These are phyloP conservation scores for Starmerella gropengiesseri DNA, from an alignment of 805 yeast genomes.

Conservation along the genomic window DNA sequence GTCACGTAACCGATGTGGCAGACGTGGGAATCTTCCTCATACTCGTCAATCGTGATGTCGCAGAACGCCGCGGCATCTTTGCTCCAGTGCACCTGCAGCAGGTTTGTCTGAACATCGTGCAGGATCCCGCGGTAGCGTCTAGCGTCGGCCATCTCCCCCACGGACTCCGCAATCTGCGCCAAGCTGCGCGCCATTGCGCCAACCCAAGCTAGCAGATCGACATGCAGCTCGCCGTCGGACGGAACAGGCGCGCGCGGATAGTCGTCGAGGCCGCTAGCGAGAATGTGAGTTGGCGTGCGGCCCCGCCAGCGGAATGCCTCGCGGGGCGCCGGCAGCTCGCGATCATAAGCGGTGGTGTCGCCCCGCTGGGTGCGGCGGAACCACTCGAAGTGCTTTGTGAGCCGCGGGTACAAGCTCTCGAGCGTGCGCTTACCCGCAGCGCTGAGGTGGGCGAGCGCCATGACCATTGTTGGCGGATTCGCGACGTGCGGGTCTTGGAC, in stretches of 20 bases:
- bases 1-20: constrained; percentile 87
- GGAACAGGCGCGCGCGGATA: constrained; percentile 78
- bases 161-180: constrained; percentile 54
- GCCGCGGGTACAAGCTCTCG: constrained; percentile 55
- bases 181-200: constrained; percentile 84
- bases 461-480: constrained; percentile 88
- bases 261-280: constrained; percentile 92
- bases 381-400: constrained; percentile 73
- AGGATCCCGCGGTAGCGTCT: constrained; percentile 44
- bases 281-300: constrained; percentile 68
- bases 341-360: constrained; percentile 55
- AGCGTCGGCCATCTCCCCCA: constrained; percentile 51
- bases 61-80: constrained; percentile 57
- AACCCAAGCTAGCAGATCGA: constrained; percentile 84
- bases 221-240: constrained; percentile 80
- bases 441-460: constrained; percentile 42
- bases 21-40: constrained; percentile 52
- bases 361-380: constrained; percentile 75
- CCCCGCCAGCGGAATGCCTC: constrained; percentile 93
- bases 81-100: constrained; percentile 75
- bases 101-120: constrained; percentile 45
- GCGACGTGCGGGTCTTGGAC: constrained; percentile 84
- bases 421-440: constrained; percentile 19
- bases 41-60: constrained; percentile 68
- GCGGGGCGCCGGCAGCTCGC: constrained; percentile 37